phyloP scores from a whole-genome alignment of 2,329 filamentous ascomycete genomes.

The Aspergillus texensis region DNA sequence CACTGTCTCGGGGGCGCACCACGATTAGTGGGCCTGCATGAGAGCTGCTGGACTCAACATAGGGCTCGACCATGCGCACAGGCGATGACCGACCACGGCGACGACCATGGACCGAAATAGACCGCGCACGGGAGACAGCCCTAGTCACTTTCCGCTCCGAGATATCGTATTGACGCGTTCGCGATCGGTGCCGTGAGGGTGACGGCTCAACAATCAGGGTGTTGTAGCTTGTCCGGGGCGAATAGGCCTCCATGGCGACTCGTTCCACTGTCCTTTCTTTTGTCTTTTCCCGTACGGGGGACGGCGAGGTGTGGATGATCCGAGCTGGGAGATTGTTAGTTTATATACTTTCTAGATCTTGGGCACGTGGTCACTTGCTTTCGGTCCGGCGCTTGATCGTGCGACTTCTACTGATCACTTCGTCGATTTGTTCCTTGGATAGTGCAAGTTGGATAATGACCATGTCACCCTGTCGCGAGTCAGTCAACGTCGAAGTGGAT shows the following conservation, averaged over 20 bases:
- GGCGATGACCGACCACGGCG: conserved; percentile 41
- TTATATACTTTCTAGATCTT: not conserved
- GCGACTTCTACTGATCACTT: conserved; percentile 80
- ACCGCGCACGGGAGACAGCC: conserved; percentile 36
- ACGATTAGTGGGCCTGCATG: conserved; percentile 53
- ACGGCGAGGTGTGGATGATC: conserved; percentile 25
- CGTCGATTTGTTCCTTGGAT: conserved; percentile 87
- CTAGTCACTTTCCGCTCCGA: conserved; percentile 29
- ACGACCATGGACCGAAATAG: conserved; percentile 37
- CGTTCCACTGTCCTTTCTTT: conserved; percentile 29
- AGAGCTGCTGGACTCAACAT: conserved; percentile 40
- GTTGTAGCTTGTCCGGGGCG: conserved; percentile 32
- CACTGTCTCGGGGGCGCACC: conserved; percentile 50
- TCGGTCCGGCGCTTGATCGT: conserved; percentile 48
- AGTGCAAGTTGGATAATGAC: conserved; percentile 83
- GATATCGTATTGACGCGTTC: conserved; percentile 30
- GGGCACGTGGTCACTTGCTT: conserved; percentile 29
- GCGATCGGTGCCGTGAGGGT: conserved; percentile 29
- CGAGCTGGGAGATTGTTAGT: conserved; percentile 21
- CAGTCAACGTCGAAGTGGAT: conserved; percentile 14
- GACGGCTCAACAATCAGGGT: conserved; percentile 38
- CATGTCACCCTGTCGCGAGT: conserved; percentile 65
- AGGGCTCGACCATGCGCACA: conserved; percentile 37
- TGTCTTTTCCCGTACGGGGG: conserved; percentile 26
- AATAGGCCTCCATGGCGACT: conserved; percentile 30